These are phyloP conservation scores for Coriolopsis trogii DNA, from an alignment of 1,284 basidiomycete species.

Conservation along the genomic window DNA sequence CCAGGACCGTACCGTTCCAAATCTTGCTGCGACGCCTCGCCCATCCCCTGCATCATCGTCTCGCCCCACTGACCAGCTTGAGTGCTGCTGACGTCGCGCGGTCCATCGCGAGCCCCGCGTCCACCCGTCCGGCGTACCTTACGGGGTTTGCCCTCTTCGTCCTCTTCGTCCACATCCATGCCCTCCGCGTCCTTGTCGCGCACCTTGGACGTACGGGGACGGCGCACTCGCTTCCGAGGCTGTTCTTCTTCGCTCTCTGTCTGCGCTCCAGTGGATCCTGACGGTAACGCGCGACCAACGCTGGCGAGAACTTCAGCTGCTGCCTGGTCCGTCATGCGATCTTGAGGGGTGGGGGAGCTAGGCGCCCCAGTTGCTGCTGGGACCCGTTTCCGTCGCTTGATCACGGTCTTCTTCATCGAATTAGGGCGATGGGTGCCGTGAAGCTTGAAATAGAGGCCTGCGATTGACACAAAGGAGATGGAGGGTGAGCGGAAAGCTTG, in stretches of 20 bases:
- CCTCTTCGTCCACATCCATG: conserved; percentile 39
- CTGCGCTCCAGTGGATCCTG: conserved; percentile 44
- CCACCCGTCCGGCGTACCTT: conserved; percentile 13
- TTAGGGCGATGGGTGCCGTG: conserved; percentile 97
- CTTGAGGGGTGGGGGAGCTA: conserved; percentile 34
- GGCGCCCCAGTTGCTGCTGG: conserved; percentile 65
- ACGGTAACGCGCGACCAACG: conserved; percentile 58
- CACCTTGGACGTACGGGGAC: conserved; percentile 42
- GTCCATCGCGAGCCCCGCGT: conserved; percentile 12
- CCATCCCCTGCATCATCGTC: conserved; percentile 28
- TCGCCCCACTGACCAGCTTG: conserved; percentile 28
- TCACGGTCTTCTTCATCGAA: conserved; percentile 98
- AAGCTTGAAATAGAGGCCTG: conserved; percentile 96
- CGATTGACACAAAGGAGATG: conserved; percentile 20
- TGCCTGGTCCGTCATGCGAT: conserved; percentile 77
- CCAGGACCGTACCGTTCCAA: conserved; percentile 29
- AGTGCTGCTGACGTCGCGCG: conserved; percentile 23
- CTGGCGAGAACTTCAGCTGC: conserved; percentile 83
- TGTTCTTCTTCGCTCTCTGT: conserved; percentile 62
- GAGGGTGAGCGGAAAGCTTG: conserved; percentile 20
- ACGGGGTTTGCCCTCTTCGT: conserved; percentile 41
- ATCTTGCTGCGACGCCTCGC: conserved; percentile 20
- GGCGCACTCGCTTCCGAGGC: conserved; percentile 58
- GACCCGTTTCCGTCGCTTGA: conserved; percentile 96
- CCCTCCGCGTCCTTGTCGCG: conserved; percentile 44